A percentile compares a stretch with the other conserved stretches of the same genome.
Conservation (phyloP, 2,329 filamentous ascomycete species). For the Paecilomyces formosus region DNA sequence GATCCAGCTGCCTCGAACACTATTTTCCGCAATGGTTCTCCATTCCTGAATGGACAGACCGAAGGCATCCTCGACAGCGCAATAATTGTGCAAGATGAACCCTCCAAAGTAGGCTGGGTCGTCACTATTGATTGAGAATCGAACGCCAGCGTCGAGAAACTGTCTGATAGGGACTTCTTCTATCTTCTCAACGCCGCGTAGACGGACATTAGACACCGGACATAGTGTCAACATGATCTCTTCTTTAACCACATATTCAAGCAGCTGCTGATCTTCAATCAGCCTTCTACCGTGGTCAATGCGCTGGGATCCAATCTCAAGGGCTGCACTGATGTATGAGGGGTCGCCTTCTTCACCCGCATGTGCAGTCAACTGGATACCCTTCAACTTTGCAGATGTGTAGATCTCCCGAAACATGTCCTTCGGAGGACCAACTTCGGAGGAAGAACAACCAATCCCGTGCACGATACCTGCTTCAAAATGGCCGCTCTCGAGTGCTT, state of each 20-base stretch:
- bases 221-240: slow-evolving; percentile 62
- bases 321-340: slow-evolving; percentile 56
- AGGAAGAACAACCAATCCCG: slow-evolving; percentile 63
- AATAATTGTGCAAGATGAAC: slow-evolving; percentile 69
- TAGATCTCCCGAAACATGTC: slow-evolving; percentile 57
- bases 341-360: slow-evolving; percentile 68
- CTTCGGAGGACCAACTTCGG: slow-evolving; percentile 49
- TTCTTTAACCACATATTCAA: slow-evolving; percentile 51
- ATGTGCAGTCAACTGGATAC: slow-evolving; percentile 61
- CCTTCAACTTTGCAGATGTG: slow-evolving; percentile 42
- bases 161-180: slow-evolving; percentile 53
- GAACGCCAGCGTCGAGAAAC: slow-evolving; percentile 57
- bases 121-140: slow-evolving; percentile 67
- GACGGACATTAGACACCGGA: slow-evolving; percentile 63
- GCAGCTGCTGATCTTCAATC: slow-evolving; percentile 51
- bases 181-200: slow-evolving; percentile 50
- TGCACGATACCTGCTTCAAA: slow-evolving; percentile 47
- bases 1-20: slow-evolving; percentile 66
- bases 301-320: slow-evolving; percentile 57
- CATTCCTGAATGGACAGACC: slow-evolving; percentile 57
- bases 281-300: slow-evolving; percentile 71
- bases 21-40: slow-evolving; percentile 54
- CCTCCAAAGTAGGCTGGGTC: slow-evolving; percentile 70
- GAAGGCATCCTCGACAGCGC: slow-evolving; percentile 67
- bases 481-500: slow-evolving; percentile 32